phyloP scores from a whole-genome alignment of 441 rosid genomes.

The Bruguiera hainesii region DNA sequence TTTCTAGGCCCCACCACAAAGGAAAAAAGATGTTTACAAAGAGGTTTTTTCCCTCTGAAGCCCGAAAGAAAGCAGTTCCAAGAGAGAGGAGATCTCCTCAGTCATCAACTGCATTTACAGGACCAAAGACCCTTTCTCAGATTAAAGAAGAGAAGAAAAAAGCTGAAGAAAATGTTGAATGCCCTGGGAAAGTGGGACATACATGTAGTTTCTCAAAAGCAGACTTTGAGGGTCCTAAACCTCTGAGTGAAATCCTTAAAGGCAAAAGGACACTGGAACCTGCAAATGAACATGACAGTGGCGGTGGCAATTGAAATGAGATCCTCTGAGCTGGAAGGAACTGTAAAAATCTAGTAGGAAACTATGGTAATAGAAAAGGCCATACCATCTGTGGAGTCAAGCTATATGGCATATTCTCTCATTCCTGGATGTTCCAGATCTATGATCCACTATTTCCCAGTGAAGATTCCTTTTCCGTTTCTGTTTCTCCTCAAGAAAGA shows the following conservation, averaged over 20 bases:
- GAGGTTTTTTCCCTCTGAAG: slow-evolving; percentile 22
- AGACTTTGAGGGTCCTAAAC: slow-evolving; percentile 52
- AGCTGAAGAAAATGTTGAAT: slow-evolving; percentile 21
- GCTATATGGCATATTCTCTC: background rate
- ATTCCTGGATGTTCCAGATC: background rate
- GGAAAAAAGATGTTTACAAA: slow-evolving; percentile 24
- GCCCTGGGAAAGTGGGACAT: slow-evolving; percentile 11
- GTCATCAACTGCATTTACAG: slow-evolving; percentile 33
- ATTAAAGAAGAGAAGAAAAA: slow-evolving; percentile 48
- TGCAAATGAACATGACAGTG: slow-evolving; percentile 7
- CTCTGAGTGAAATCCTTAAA: slow-evolving; percentile 53
- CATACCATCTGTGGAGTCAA: background rate
- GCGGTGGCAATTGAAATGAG: slow-evolving; percentile 2
- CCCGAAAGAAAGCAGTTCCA: slow-evolving; percentile 25
- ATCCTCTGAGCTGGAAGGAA: slow-evolving; percentile 13
- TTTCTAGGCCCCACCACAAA: slow-evolving; percentile 23
- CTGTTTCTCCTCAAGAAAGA: background rate
- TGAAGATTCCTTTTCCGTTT: background rate
- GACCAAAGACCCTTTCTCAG: slow-evolving; percentile 58
- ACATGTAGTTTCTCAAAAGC: slow-evolving; percentile 12
- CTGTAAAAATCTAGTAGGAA: background rate
- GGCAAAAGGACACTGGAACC: slow-evolving; percentile 30
- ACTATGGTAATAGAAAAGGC: background rate
- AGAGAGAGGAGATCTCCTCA: slow-evolving; percentile 26
- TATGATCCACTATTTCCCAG: background rate